phyloP scores from a whole-genome alignment of 805 yeast genomes.

The Ogataea chonburiensis region DNA sequence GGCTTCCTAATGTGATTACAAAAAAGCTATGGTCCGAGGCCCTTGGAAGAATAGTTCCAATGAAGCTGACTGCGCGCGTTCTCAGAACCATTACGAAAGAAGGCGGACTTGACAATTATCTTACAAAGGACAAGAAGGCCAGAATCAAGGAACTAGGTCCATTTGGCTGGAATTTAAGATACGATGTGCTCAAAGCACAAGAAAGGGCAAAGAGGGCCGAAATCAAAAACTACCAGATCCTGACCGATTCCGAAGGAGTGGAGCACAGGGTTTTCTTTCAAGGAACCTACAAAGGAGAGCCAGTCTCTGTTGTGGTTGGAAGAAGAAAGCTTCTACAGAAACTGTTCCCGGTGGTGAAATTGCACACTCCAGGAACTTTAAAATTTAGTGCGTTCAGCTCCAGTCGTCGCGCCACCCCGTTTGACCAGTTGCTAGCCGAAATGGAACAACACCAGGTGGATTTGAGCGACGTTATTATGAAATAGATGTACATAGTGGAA shows the following conservation, averaged over 20 bases:
- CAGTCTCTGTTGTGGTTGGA: slow-evolving; percentile 56
- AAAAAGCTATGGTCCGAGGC: slow-evolving; percentile 84
- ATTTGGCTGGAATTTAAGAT: slow-evolving; percentile 87
- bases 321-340: slow-evolving; percentile 58
- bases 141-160: slow-evolving; percentile 92
- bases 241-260: slow-evolving; percentile 30
- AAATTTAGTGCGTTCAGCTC: slow-evolving; percentile 48
- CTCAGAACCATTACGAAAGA: slow-evolving; percentile 85
- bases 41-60: slow-evolving; percentile 51
- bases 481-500: slow-evolving; percentile 7
- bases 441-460: slow-evolving; percentile 47
- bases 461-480: slow-evolving; percentile 23
- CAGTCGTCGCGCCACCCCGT: slow-evolving; percentile 42
- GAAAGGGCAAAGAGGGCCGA: slow-evolving; percentile 40
- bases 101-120: slow-evolving; percentile 91
- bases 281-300: slow-evolving; percentile 41
- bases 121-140: slow-evolving; percentile 83
- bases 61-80: slow-evolving; percentile 75
- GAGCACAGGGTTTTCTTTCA: slow-evolving; percentile 48
- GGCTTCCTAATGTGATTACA: slow-evolving; percentile 78
- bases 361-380: slow-evolving; percentile 41
- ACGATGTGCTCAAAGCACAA: slow-evolving; percentile 56
- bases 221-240: slow-evolving; percentile 35
- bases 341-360: slow-evolving; percentile 51
- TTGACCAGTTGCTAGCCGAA: slow-evolving; percentile 48